A percentile compares a stretch with the other conserved stretches of the same genome.
These are phyloP conservation scores for Talaromyces proteolyticus DNA, from an alignment of 495 filamentous ascomycete genomes.

Conservation along the genomic window DNA sequence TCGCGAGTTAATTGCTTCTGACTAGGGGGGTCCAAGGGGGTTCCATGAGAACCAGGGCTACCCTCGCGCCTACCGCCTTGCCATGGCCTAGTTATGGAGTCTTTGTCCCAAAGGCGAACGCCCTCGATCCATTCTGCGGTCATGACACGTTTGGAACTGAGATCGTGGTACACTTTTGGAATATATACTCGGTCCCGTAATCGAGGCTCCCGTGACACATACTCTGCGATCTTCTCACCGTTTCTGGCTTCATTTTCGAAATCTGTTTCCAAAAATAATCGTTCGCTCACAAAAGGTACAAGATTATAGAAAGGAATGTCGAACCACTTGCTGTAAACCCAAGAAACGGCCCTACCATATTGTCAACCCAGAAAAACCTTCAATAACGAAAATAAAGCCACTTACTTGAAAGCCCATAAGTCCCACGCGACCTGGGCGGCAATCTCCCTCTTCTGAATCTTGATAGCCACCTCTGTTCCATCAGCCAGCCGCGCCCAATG, in stretches of 20 bases:
- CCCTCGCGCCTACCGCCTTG: slow-evolving; percentile 66
- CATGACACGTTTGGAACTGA: slow-evolving; percentile 80
- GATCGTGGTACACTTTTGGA: slow-evolving; percentile 73
- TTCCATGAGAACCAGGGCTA: slow-evolving; percentile 71
- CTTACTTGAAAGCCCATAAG: slow-evolving; percentile 88
- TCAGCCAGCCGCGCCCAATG: slow-evolving; percentile 85
- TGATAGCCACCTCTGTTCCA: slow-evolving; percentile 86
- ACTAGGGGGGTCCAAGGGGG: slow-evolving; percentile 48
- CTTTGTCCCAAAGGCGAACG: slow-evolving; percentile 83
- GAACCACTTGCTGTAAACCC: slow-evolving; percentile 73
- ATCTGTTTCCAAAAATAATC: slow-evolving; percentile 84
- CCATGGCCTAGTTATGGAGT: slow-evolving; percentile 68
- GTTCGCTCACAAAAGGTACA: slow-evolving; percentile 74
- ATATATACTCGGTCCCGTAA: slow-evolving; percentile 80
- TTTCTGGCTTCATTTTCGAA: slow-evolving; percentile 89
- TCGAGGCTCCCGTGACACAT: slow-evolving; percentile 71
- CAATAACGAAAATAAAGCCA: slow-evolving; percentile 4
- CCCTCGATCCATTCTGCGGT: slow-evolving; percentile 98
- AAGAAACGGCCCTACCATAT: slow-evolving; percentile 57
- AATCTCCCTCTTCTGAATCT: slow-evolving; percentile 96
- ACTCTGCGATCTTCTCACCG: slow-evolving; percentile 70
- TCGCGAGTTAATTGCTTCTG: slow-evolving; percentile 33
- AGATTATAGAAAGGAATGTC: slow-evolving; percentile 84
- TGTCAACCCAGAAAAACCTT: slow-evolving; percentile 8
- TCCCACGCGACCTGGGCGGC: slow-evolving; percentile 85